A percentile compares a stretch with the other conserved stretches of the same genome.
These are phyloP conservation scores for Stropharia rugosoannulata DNA, from an alignment of 768 basidiomycete genomes.

Conservation along the genomic window DNA sequence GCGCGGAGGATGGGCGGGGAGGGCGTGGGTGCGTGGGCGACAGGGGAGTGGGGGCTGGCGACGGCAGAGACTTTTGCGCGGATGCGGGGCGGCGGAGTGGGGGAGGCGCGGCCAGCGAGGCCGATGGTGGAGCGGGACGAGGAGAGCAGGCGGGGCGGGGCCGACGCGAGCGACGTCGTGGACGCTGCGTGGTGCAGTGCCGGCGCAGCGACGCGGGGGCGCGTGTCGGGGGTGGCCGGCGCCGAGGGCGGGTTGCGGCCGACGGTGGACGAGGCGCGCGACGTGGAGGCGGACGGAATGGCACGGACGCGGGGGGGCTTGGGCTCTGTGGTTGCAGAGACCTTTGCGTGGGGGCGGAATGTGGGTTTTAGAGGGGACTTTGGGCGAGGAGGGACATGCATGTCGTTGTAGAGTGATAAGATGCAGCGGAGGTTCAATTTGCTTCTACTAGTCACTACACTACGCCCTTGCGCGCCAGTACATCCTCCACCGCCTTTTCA, in stretches of 20 bases:
- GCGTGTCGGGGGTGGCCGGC: not conserved
- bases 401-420: conserved; percentile 18
- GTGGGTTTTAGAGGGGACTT: too few species aligned
- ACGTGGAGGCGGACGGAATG: conserved; percentile 26
- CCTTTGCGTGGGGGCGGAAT: conserved; percentile 54
- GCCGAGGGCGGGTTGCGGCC: conserved; percentile 8
- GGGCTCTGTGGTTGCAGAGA: conserved; percentile 43
- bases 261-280: conserved; percentile 9
- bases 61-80: conserved; percentile 17
- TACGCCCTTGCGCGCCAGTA: conserved; percentile 40
- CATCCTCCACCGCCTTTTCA: conserved; percentile 57
- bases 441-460: not conserved
- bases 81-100: conserved; percentile 11
- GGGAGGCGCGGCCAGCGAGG: conserved; percentile 17
- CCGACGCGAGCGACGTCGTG: conserved; percentile 7
- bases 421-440: conserved; percentile 1
- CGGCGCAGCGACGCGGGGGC: conserved; percentile 6
- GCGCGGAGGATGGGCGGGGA: conserved; percentile 25
- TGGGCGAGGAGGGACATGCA: conserved; percentile 8
- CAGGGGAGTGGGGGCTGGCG: conserved; percentile 23
- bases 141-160: conserved; percentile 8
- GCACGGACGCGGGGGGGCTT: conserved; percentile 30
- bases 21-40: not conserved
- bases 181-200: conserved; percentile 5
- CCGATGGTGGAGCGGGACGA: conserved; percentile 15